Percentiles rank a stretch among this genome's conserved stretches.
Conservation (phyloP, 164 flowering plant species). For the Dillenia turbinata region DNA sequence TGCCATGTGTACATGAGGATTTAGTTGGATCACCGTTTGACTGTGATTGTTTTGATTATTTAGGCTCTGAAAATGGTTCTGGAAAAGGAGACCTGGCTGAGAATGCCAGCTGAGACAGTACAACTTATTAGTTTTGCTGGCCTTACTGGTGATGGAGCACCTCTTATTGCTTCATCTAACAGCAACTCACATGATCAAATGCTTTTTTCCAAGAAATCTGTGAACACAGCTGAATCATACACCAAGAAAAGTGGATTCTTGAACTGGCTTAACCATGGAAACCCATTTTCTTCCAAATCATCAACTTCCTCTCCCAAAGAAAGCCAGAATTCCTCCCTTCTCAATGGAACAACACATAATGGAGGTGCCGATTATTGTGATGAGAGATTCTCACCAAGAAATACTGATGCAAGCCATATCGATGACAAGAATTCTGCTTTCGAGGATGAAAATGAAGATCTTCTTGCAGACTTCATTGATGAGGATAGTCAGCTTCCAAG, state of each 20-base stretch:
- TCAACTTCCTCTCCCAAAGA: conserved; percentile 34
- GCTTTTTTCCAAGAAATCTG: conserved; percentile 34
- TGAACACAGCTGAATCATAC: conserved; percentile 25
- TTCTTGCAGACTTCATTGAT: conserved; percentile 96
- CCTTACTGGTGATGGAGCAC: conserved; percentile 94
- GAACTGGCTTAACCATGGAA: conserved; percentile 65
- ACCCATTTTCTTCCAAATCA: conserved; percentile 59
- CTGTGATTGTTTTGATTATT: conserved; percentile 8
- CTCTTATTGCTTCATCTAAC: conserved; percentile 52
- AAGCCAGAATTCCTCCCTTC: conserved; percentile 19
- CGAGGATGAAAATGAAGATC: conserved; percentile 98
- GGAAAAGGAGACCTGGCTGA: conserved; percentile 86
- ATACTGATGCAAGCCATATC: conserved; percentile 25
- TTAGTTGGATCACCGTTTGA: conserved; percentile 4
- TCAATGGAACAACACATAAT: conserved; percentile 32
- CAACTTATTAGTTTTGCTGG: conserved; percentile 88
- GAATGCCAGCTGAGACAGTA: conserved; percentile 66
- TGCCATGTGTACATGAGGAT: background rate
- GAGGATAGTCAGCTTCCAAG: conserved; percentile 99
- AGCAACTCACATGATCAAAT: conserved; percentile 30
- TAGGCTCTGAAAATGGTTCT: conserved; percentile 96
- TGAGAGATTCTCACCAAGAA: conserved; percentile 32
- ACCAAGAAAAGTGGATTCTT: conserved; percentile 59
- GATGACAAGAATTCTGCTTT: conserved; percentile 43
- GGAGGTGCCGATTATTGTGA: conserved; percentile 20